Evolutionary conservation across 2,329 filamentous ascomycete genomes (phyloP), one percentile per base, ranked within the genome.

Genomic region (Hymenoscyphus occultus): DNA sequence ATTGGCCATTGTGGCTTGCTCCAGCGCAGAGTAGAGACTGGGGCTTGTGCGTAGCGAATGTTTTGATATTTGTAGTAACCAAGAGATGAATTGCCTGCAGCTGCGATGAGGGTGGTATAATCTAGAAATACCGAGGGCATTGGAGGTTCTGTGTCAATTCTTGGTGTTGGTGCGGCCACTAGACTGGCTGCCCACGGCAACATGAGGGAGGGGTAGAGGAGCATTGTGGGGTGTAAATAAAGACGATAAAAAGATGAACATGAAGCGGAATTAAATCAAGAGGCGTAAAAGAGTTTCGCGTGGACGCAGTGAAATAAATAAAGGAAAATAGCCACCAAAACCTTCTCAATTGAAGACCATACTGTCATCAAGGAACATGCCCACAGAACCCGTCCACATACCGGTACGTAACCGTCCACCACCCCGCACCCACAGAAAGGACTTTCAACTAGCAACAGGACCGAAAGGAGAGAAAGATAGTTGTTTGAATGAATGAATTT

Each of bases 21-120:
- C 39, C 71, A 78, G 13, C 76, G 73, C 16, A 77, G 68, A 42
- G 74, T 66, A 1, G 76, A 76, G 2, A 72, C 74, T 2, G 77
- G 75, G 5, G 75, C 71, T 2, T 75, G 72, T 2, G 75, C 76
- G 61, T 74, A 78, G 12, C 77, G 71, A 56, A 77, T 77, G 59
- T 77, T 77, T 63, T 77, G 75, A 54, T 75, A 76, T 60, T 76
- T 76, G 68, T 75, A 76, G 67, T 72, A 61, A 1, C 59, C 59
- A 12, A 61, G 13, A 4, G 59, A 51, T 16, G 32, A 19, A 42
- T 61, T 61, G 10, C 59, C 59, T 19, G 40, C 59, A 3, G 31
- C 59, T 13, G 59, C 40, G 16, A 35, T 31, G 16, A 61, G 19
- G 1, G 59, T 61, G 22, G 19, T 35, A 40, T 61, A 61, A 51